Percentiles rank a stretch among this genome's conserved stretches.
Conservation (phyloP, 352 stramenopile species). For the Globisporangium sylvaticum region DNA sequence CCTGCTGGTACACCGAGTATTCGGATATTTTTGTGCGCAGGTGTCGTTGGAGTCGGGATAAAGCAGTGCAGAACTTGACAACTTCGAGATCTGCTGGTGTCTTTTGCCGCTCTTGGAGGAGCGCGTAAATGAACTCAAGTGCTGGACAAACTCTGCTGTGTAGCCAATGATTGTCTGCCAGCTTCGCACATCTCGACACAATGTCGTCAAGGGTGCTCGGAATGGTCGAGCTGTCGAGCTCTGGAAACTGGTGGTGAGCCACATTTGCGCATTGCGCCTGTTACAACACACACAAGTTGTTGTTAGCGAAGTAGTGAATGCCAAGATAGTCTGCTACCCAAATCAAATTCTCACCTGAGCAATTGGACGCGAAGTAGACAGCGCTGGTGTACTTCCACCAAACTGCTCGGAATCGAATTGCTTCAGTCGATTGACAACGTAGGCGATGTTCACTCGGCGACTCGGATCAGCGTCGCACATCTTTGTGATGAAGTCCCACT, state of each 20-base stretch:
- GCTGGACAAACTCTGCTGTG: not conserved
- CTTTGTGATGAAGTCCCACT: not conserved
- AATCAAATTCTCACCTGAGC: too few species aligned
- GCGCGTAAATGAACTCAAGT: not conserved
- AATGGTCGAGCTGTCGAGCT: not conserved
- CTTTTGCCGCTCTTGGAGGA: not conserved
- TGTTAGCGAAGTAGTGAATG: not conserved
- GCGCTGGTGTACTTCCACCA: too few species aligned
- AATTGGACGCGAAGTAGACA: not conserved
- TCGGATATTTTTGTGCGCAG: not conserved
- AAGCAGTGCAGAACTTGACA: not conserved
- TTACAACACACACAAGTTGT: not conserved
- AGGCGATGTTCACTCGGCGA: not conserved
- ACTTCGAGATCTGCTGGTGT: not conserved
- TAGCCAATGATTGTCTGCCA: not conserved
- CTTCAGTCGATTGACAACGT: slow-evolving; percentile 1
- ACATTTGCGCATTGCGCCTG: not conserved
- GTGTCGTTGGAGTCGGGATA: not conserved
- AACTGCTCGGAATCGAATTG: not conserved
- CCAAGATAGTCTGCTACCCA: not conserved
- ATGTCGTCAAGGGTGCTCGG: not conserved
- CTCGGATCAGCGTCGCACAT: not conserved
- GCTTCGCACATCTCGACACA: not conserved
- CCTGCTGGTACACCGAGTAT: not conserved
- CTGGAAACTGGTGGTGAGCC: not conserved